Conservation (phyloP, 768 basidiomycete genomes). For the Mycena chlorophos region DNA sequence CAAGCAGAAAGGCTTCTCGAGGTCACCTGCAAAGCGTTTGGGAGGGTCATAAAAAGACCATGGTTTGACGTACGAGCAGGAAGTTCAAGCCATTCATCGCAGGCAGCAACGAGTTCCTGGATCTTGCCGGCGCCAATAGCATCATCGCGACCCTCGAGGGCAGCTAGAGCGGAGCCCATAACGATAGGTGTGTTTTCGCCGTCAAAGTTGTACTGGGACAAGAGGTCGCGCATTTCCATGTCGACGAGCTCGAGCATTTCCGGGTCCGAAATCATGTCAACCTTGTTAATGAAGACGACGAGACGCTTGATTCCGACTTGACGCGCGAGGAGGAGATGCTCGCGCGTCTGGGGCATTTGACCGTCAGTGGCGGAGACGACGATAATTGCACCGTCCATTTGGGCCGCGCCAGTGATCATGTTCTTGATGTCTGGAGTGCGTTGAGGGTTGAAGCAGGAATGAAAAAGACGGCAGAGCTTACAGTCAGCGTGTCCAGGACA, state of each 20-base stretch:
- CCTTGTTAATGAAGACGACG: conserved; percentile 99
- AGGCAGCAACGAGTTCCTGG: conserved; percentile 76
- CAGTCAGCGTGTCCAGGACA: conserved; percentile 97
- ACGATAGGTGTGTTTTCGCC: conserved; percentile 98
- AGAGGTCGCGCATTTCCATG: conserved; percentile 99
- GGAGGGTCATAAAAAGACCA: neutral
- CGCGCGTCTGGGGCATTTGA: conserved; percentile 99
- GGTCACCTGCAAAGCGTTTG: conserved; percentile 62
- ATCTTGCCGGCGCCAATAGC: conserved; percentile 83
- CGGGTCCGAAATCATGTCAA: conserved; percentile 92
- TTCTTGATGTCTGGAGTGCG: conserved; percentile 78
- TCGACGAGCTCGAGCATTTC: conserved; percentile 99
- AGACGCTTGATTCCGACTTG: conserved; percentile 98
- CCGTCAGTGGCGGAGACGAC: conserved; percentile 98
- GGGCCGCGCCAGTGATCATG: conserved; percentile 99
- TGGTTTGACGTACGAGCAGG: conserved; percentile 68
- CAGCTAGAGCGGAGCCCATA: conserved; percentile 95
- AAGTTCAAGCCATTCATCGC: conserved; percentile 93
- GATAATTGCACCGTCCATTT: conserved; percentile 95
- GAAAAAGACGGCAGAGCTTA: conserved; percentile 35
- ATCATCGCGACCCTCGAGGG: conserved; percentile 82
- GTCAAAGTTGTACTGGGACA: conserved; percentile 90
- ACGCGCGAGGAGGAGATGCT: conserved; percentile 95
- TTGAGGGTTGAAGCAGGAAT: conserved; percentile 1
- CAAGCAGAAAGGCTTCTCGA: conserved; percentile 97